These are phyloP conservation scores for Coprinopsis sp. DNA, from an alignment of 768 basidiomycete species.

Conservation along the genomic window DNA sequence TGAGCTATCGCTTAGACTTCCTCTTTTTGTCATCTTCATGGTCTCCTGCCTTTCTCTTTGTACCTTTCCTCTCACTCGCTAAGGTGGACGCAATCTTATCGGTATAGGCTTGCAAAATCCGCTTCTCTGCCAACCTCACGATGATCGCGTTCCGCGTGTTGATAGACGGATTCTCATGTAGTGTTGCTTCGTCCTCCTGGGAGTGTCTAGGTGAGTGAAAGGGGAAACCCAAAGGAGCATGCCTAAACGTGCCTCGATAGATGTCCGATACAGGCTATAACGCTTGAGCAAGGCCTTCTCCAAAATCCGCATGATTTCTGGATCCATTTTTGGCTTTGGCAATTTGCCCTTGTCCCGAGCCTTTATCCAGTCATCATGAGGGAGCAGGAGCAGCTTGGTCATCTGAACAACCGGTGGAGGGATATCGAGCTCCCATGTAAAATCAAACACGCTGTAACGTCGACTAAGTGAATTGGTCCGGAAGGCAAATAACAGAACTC, in stretches of 20 bases:
- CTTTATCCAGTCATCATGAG: conserved; percentile 55
- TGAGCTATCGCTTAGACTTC: conserved; percentile 9
- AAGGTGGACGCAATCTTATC: conserved; percentile 19
- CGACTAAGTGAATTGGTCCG: background rate
- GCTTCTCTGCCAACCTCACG: conserved; percentile 79
- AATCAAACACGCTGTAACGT: conserved; percentile 44
- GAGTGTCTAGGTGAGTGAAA: background rate
- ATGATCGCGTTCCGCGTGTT: conserved; percentile 60
- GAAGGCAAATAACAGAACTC: conserved; percentile 19
- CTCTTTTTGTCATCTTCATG: conserved; percentile 9
- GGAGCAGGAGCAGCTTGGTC: conserved; percentile 55
- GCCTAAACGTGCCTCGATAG: conserved; percentile 54
- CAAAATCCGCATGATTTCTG: conserved; percentile 41
- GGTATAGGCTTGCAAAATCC: conserved; percentile 39
- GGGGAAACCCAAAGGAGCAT: too few species aligned
- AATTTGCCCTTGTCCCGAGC: conserved; percentile 58
- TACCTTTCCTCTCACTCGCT: conserved; percentile 5
- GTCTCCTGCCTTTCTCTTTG: conserved; percentile 4
- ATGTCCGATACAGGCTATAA: conserved; percentile 51
- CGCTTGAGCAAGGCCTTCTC: conserved; percentile 46
- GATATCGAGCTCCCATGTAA: conserved; percentile 48
- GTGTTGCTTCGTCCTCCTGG: conserved; percentile 46
- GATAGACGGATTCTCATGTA: conserved; percentile 33
- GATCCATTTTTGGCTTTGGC: conserved; percentile 66
- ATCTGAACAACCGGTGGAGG: conserved; percentile 61